Evolutionary conservation across 2,329 filamentous ascomycete genomes (phyloP).

Genomic region (Aaosphaeria arxii): DNA sequence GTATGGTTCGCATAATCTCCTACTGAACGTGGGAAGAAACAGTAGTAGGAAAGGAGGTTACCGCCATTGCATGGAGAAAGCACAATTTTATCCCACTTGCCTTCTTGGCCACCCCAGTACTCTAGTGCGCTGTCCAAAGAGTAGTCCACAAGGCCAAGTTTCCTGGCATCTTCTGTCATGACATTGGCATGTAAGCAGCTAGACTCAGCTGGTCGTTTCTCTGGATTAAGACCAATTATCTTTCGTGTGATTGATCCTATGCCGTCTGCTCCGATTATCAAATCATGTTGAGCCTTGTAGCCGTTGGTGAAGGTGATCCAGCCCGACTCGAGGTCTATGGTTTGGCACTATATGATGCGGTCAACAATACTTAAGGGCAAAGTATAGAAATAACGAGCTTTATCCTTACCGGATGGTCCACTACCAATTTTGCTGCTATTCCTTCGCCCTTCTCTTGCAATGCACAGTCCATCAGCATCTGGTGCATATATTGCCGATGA

Average conservation of each 20-base stretch:
- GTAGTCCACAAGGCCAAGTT: slow-evolving; percentile 62
- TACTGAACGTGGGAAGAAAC: slow-evolving; percentile 61
- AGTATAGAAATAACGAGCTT: background rate
- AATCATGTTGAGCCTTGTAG: slow-evolving; percentile 50
- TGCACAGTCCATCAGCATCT: slow-evolving; percentile 62
- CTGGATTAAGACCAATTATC: slow-evolving; percentile 61
- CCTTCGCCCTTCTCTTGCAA: slow-evolving; percentile 53
- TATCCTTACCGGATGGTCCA: slow-evolving; percentile 48
- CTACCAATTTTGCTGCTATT: slow-evolving; percentile 50
- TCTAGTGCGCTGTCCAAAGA: slow-evolving; percentile 60
- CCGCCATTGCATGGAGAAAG: slow-evolving; percentile 67
- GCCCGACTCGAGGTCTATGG: slow-evolving; percentile 52
- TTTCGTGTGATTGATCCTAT: slow-evolving; percentile 64
- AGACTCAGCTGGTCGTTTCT: slow-evolving; percentile 57
- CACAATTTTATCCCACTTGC: slow-evolving; percentile 64
- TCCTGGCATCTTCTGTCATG: slow-evolving; percentile 57
- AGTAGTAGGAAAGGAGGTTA: slow-evolving; percentile 65
- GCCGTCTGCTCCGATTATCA: slow-evolving; percentile 64
- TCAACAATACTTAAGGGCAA: no score
- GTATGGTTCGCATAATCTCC: slow-evolving; percentile 61
- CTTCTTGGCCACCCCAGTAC: slow-evolving; percentile 68
- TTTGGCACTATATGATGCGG: slow-evolving; percentile 38
- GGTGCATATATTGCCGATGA: slow-evolving; percentile 66
- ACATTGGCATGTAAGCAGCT: slow-evolving; percentile 67
- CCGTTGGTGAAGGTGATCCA: slow-evolving; percentile 45